phyloP scores from a whole-genome alignment of 2,329 filamentous ascomycete species.

The Escovopsis weberi region DNA sequence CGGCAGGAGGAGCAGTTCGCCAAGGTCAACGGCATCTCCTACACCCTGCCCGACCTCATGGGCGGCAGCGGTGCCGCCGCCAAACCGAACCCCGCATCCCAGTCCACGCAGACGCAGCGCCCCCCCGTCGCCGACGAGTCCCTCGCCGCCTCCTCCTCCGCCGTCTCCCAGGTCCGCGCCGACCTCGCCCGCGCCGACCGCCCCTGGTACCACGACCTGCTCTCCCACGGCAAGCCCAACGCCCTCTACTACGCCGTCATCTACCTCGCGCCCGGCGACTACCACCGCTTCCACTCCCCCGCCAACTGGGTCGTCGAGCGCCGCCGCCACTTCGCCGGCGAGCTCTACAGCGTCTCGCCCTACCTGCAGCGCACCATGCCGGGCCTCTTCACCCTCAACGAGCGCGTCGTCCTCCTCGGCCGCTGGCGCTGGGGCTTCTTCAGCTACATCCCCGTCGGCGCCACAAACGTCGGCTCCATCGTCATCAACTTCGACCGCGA shows the following conservation, averaged over 20 bases:
- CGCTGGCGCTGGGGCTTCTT: slow-evolving; percentile 98
- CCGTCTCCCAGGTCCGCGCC: slow-evolving; percentile 69
- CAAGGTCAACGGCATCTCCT: slow-evolving; percentile 84
- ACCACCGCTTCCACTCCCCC: slow-evolving; percentile 95
- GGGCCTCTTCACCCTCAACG: slow-evolving; percentile 90
- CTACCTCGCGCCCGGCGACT: slow-evolving; percentile 93
- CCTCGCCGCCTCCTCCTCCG: slow-evolving; percentile 48
- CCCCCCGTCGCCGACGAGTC: slow-evolving; percentile 55
- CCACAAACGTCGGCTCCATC: slow-evolving; percentile 94
- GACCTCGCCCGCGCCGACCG: slow-evolving; percentile 62
- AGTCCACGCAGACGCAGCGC: slow-evolving; percentile 6
- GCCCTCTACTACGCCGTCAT: slow-evolving; percentile 87
- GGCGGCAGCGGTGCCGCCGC: slow-evolving; percentile 38
- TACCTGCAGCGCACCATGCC: slow-evolving; percentile 88
- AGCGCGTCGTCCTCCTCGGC: slow-evolving; percentile 84
- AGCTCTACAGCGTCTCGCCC: slow-evolving; percentile 87
- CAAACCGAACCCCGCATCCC: slow-evolving; percentile 12
- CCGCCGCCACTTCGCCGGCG: slow-evolving; percentile 92
- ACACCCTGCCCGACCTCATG: slow-evolving; percentile 77
- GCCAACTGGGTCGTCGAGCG: slow-evolving; percentile 90
- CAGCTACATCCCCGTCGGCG: slow-evolving; percentile 85
- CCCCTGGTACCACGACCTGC: slow-evolving; percentile 53
- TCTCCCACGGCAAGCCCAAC: slow-evolving; percentile 47
- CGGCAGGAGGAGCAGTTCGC: slow-evolving; percentile 85
- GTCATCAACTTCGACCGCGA: slow-evolving; percentile 94